Conservation (phyloP, 163 green algal species). For the Prototheca stagnorum region DNA sequence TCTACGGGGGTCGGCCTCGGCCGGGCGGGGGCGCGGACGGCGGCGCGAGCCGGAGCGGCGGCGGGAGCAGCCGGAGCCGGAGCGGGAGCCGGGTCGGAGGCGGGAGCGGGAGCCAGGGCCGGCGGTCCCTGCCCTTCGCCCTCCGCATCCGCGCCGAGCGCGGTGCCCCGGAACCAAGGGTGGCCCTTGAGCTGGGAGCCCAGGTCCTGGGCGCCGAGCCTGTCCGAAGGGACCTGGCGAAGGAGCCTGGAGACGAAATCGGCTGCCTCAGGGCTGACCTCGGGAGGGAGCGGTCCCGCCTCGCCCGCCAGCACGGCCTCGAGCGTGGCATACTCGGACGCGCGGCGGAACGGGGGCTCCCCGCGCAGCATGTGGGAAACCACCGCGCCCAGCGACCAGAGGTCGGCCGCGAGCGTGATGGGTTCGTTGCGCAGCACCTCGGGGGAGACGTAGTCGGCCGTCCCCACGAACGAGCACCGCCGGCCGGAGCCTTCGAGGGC, state of each 20-base stretch:
- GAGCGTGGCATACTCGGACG: constrained; percentile 84
- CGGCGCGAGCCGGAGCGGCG: neutral
- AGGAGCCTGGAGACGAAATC: constrained; percentile 41
- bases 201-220: constrained; percentile 28
- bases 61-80: neutral
- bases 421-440: constrained; percentile 45
- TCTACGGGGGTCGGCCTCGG: too few species aligned
- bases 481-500: neutral
- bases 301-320: constrained; percentile 36
- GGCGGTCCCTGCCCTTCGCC: too few species aligned
- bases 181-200: constrained; percentile 37
- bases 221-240: constrained; percentile 9
- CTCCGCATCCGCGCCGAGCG: too few species aligned
- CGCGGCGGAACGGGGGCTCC: constrained; percentile 45
- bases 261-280: constrained; percentile 24
- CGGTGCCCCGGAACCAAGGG: constrained; percentile 70
- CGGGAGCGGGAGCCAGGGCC: neutral
- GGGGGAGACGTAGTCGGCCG: constrained; percentile 85
- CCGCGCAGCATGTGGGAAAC: constrained; percentile 76
- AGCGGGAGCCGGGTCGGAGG: neutral
- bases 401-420: constrained; percentile 49
- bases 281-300: constrained; percentile 15
- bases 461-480: constrained; percentile 68
- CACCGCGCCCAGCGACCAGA: constrained; percentile 84
- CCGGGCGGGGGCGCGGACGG: too few species aligned